phyloP scores from a whole-genome alignment of 306 rosid species.

The Echinosophora koreensis region DNA sequence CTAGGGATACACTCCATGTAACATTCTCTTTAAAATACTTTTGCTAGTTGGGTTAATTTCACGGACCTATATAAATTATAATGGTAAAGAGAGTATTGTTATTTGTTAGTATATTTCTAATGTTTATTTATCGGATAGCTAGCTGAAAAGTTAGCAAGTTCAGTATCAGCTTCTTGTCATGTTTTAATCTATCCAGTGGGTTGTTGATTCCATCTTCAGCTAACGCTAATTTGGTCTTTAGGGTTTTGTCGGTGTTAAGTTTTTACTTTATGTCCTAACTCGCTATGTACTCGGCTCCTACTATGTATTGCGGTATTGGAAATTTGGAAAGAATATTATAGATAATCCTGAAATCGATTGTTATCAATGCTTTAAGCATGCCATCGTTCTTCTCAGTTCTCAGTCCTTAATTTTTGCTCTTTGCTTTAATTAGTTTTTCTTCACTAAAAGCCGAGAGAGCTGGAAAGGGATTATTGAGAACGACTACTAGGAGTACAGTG shows the following conservation, averaged over 20 bases:
- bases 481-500: slow-evolving; percentile 45
- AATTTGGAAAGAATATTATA: background rate
- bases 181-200: background rate
- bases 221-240: background rate
- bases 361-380: slow-evolving; percentile 38
- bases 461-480: slow-evolving; percentile 43
- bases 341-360: background rate
- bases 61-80: too few species aligned
- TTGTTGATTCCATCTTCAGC: background rate
- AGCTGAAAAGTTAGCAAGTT: too few species aligned
- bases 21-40: too few species aligned
- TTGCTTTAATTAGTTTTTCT: slow-evolving; percentile 6
- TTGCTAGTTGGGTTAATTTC: too few species aligned
- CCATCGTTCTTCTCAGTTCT: background rate
- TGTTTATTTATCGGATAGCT: too few species aligned
- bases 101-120: too few species aligned
- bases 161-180: background rate
- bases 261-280: background rate
- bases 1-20: too few species aligned
- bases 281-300: slow-evolving; percentile 17
- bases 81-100: too few species aligned
- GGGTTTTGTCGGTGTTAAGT: slow-evolving; percentile 43
- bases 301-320: background rate
- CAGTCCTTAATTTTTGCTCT: background rate
- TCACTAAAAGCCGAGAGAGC: slow-evolving; percentile 3